A percentile compares a stretch with the other conserved stretches of the same genome.
Conservation (phyloP, 2,329 filamentous ascomycete genomes). For the Fusarium euwallaceae region DNA sequence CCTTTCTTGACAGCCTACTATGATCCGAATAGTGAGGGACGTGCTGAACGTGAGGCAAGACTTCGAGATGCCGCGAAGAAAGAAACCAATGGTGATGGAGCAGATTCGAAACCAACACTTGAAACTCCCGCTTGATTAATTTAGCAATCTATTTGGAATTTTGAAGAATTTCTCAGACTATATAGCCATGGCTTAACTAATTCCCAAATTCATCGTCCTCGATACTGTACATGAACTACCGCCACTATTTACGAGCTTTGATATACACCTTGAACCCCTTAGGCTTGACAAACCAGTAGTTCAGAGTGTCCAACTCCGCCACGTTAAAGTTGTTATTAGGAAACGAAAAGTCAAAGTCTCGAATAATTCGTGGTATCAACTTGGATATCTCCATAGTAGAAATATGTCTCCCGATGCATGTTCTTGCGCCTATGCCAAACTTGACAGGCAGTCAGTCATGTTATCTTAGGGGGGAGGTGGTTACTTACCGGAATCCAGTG, state of each 20-base stretch:
- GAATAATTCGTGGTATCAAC: neutral
- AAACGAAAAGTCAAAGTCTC: neutral
- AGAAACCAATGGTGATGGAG: neutral
- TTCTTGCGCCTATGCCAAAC: neutral
- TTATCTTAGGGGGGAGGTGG: fast-evolving
- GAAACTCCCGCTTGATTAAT: neutral
- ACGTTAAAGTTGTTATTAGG: neutral
- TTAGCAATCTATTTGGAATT: neutral
- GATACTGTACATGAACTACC: neutral
- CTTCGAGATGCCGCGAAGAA: neutral
- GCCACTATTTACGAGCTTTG: neutral
- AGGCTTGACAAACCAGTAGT: neutral
- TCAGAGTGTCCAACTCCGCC: neutral
- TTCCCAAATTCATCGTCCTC: neutral
- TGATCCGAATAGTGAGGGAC: conserved; percentile 24
- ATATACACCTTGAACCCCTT: conserved; percentile 12
- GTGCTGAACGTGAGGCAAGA: conserved; percentile 18
- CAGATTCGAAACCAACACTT: neutral
- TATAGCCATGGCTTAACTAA: neutral
- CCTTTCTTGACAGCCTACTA: neutral
- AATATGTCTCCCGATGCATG: neutral
- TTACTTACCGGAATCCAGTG: neutral
- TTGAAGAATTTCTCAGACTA: neutral
- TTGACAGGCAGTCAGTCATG: neutral
- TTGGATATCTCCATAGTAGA: neutral